These are phyloP conservation scores for Monosporascus sp. DNA, from an alignment of 2,329 filamentous ascomycete genomes.

Conservation along the genomic window DNA sequence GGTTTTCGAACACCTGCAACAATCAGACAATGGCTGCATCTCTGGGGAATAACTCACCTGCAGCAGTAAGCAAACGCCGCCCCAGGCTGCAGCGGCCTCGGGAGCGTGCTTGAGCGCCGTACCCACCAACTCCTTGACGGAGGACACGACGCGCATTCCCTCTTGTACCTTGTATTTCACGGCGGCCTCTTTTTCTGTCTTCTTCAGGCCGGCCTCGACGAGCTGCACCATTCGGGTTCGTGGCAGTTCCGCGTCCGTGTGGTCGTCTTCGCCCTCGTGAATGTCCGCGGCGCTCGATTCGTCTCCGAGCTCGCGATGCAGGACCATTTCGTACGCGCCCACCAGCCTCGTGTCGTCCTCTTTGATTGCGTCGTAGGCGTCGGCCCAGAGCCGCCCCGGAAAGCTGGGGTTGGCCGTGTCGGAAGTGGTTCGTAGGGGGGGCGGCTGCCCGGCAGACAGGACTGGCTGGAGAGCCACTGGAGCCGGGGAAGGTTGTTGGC, in stretches of 20 bases:
- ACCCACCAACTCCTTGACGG: constrained; percentile 19
- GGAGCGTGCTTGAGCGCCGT: constrained; percentile 23
- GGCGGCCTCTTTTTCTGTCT: constrained; percentile 18
- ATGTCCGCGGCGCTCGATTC: neutral
- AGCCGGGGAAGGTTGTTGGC: neutral
- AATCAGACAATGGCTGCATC: constrained; percentile 2
- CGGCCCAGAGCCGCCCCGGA: constrained; percentile 14
- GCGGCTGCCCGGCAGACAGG: neutral
- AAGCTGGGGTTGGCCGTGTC: neutral
- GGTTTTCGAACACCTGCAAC: constrained; percentile 25
- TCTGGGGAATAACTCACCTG: constrained; percentile 19
- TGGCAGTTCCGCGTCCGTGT: constrained; percentile 2
- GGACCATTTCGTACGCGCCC: constrained; percentile 16
- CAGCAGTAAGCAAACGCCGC: constrained; percentile 28
- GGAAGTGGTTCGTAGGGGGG: neutral
- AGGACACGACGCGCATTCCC: constrained; percentile 16
- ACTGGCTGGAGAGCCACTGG: neutral
- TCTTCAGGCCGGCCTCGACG: constrained; percentile 21
- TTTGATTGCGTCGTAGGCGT: constrained; percentile 24
- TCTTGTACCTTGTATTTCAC: constrained; percentile 19
- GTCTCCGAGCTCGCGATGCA: constrained; percentile 8
- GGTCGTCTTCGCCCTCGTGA: neutral
- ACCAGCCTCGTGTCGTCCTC: constrained; percentile 16
- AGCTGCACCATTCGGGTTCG: constrained; percentile 26
- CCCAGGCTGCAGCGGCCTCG: constrained; percentile 32